These are phyloP conservation scores for Fusarium sp. DNA, from an alignment of 2,329 filamentous ascomycete genomes.

Conservation along the genomic window DNA sequence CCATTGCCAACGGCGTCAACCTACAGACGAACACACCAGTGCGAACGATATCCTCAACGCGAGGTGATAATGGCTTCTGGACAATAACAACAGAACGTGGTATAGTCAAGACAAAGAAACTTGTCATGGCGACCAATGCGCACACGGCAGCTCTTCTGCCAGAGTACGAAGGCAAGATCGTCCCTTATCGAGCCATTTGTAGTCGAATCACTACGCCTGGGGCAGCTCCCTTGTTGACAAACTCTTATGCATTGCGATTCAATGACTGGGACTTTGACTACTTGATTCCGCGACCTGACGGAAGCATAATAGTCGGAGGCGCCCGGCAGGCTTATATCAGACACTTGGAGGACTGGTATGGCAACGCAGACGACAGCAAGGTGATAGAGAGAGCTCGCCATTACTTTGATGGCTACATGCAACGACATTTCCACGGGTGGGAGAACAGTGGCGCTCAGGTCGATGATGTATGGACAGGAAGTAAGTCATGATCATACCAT, in stretches of 20 bases:
- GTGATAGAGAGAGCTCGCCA: slow-evolving; percentile 29
- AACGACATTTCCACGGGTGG: slow-evolving; percentile 62
- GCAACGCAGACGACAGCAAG: slow-evolving; percentile 58
- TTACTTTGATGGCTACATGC: slow-evolving; percentile 64
- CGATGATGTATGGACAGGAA: slow-evolving; percentile 47
- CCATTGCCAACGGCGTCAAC: slow-evolving; percentile 40
- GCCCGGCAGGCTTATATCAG: slow-evolving; percentile 47
- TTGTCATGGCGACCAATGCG: slow-evolving; percentile 76
- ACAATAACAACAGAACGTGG: slow-evolving; percentile 51
- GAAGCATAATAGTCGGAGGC: background rate
- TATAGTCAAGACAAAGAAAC: slow-evolving; percentile 60
- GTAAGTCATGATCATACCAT: slow-evolving; percentile 40
- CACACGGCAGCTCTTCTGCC: slow-evolving; percentile 73
- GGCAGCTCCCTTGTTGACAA: slow-evolving; percentile 35
- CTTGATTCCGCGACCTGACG: background rate
- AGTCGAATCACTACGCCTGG: slow-evolving; percentile 45
- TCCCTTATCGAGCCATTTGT: slow-evolving; percentile 63
- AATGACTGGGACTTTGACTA: slow-evolving; percentile 49
- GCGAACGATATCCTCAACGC: slow-evolving; percentile 25
- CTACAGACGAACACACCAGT: slow-evolving; percentile 48
- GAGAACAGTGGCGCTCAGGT: slow-evolving; percentile 54
- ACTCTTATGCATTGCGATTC: slow-evolving; percentile 44
- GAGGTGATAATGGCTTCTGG: slow-evolving; percentile 28
- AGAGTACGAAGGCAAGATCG: slow-evolving; percentile 69
- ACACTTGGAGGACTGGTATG: slow-evolving; percentile 58